phyloP scores from a whole-genome alignment of 1,284 basidiomycete species.

The Thecaphora thlaspeos region DNA sequence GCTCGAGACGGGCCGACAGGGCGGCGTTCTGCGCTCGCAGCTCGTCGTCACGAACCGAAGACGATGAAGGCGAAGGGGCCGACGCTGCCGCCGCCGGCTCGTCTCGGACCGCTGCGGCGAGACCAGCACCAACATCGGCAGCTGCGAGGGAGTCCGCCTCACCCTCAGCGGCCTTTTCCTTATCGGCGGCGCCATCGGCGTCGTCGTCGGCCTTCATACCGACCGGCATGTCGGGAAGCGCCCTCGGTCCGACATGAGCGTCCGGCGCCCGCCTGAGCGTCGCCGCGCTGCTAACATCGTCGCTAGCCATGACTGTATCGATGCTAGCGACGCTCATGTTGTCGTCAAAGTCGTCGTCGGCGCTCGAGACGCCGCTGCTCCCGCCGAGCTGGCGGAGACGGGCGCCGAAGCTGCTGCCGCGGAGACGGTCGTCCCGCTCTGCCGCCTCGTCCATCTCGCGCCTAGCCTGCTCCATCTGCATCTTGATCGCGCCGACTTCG shows the following conservation, averaged over 20 bases:
- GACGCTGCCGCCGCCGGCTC: conserved; percentile 5
- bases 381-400: conserved; percentile 6
- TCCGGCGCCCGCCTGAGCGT: neutral
- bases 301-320: conserved; percentile 43
- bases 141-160: too few species aligned
- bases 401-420: conserved; percentile 20
- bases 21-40: conserved; percentile 65
- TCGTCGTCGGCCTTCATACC: conserved; percentile 6
- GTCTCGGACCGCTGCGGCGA: neutral
- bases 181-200: conserved; percentile 16
- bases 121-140: too few species aligned
- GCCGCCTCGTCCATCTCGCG: conserved; percentile 39
- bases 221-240: conserved; percentile 40
- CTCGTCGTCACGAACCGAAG: conserved; percentile 33
- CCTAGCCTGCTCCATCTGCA: conserved; percentile 57
- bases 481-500: conserved; percentile 67
- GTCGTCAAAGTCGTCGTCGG: conserved; percentile 45
- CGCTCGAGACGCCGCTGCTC: conserved; percentile 3
- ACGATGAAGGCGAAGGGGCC: neutral
- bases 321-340: conserved; percentile 46
- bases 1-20: conserved; percentile 70
- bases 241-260: conserved; percentile 38
- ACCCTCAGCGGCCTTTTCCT: neutral
- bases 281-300: conserved; percentile 3
- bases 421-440: conserved; percentile 6